Base-by-base conservation (phyloP, 805 yeast genomes). In the Debaryomyces hansenii region DNA sequence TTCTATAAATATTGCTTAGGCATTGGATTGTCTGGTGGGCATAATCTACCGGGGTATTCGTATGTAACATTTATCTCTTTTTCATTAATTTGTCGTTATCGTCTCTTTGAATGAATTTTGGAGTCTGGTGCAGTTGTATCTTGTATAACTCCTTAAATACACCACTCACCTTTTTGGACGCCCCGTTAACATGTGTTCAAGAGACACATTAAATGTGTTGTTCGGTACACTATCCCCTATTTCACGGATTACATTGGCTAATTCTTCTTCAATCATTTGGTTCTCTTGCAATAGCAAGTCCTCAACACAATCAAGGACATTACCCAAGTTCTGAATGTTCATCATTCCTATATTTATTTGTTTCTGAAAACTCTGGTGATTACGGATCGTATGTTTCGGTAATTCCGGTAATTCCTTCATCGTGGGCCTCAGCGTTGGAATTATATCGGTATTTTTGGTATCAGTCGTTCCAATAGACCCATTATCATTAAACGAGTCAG, bases 281-380 rank as follows among this genome's bases (percentile, higher is more conserved):
- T 46, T 56, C 31, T 65, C 69, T 37, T 58, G 57, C 1, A 31
- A 7, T 11, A 57, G 40, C 66, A 65, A 63, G 29, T 64, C 68
- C 31, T 48, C 52, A 42, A 65, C 42, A 41, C 68, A 64, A 7
- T 62, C 67, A 12, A 66, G 48, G 36, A 65, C 48, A 16, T 49
- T 48, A 7, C 42, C 27, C 42, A 57, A 49, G 39, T 55, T 52
- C 7, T 44, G 38, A 15, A 40, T 40, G 21, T 53, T 54, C 36
- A 40, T 40, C 20, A 35, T 14, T 14, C 28, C 45, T 15, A 21
- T 7, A 12, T 18, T 18, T 10, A 18, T 10, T 10, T 42, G 32
- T 10, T 42, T 37, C 10, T 42, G 40, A 16, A 42, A 34, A 7
- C 28, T 29, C 11, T 10, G 7, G 18, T 20, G 35, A 14, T 24